Percentiles rank a stretch among this genome's conserved stretches.
These are phyloP conservation scores for Penicillium flavigenum DNA, from an alignment of 495 filamentous ascomycete genomes.

Conservation along the genomic window DNA sequence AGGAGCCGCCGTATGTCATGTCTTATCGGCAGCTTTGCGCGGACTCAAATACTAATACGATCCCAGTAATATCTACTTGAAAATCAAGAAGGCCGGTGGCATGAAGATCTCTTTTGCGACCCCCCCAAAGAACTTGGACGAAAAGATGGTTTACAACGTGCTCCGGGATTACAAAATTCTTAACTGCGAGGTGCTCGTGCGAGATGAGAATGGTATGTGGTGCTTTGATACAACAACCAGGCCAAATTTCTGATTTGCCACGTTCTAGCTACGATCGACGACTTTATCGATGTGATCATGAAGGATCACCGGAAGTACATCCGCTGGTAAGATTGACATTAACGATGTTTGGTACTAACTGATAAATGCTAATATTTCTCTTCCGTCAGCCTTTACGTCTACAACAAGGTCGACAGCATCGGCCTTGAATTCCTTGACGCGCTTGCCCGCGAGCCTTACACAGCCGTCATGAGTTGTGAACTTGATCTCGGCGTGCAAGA, in stretches of 20 bases:
- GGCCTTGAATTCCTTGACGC: constrained; percentile 90
- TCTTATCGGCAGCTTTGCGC: not conserved
- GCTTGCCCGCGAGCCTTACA: constrained; percentile 88
- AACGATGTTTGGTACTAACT: not conserved
- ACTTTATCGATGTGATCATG: constrained; percentile 99
- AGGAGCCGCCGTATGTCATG: constrained; percentile 75
- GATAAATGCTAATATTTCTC: not conserved
- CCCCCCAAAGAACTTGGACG: constrained; percentile 86
- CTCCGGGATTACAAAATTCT: constrained; percentile 97
- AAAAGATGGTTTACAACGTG: constrained; percentile 97
- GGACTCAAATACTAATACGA: constrained; percentile 17
- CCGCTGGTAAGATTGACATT: constrained; percentile 53
- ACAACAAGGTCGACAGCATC: constrained; percentile 99
- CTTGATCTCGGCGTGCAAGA: constrained; percentile 95
- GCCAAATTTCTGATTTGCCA: constrained; percentile 10
- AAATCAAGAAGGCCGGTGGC: constrained; percentile 92
- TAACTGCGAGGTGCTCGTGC: constrained; percentile 93
- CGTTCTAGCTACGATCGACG: constrained; percentile 79
- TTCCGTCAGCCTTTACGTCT: constrained; percentile 79
- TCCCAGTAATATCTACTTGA: constrained; percentile 93
- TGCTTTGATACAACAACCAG: not conserved
- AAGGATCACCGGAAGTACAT: constrained; percentile 98
- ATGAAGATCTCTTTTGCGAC: constrained; percentile 97
- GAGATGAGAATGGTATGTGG: constrained; percentile 77
- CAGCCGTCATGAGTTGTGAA: constrained; percentile 97